Evolutionary conservation across 495 filamentous ascomycete species (phyloP).

Genomic region (Penicillium canariense): DNA sequence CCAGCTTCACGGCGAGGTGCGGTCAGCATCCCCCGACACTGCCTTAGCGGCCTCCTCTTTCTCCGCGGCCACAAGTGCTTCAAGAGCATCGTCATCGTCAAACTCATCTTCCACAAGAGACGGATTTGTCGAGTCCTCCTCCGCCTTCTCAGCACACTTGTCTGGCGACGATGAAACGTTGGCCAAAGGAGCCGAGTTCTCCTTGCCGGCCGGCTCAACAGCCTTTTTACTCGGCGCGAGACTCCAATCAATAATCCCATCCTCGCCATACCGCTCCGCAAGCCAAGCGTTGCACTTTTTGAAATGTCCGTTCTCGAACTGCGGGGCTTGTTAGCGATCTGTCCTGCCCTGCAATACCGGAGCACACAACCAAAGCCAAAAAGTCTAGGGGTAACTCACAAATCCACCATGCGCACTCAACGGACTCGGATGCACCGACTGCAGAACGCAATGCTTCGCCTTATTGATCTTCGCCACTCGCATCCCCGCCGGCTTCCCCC

Average conservation of each 20-base stretch:
- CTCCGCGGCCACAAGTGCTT: constrained; percentile 38
- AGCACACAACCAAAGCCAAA: not conserved
- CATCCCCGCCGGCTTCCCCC: constrained; percentile 79
- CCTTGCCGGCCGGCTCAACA: constrained; percentile 18
- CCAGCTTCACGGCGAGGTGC: too few relatives aligned
- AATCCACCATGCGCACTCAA: constrained; percentile 77
- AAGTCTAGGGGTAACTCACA: constrained; percentile 31
- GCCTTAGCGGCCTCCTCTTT: constrained; percentile 3
- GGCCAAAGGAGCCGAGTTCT: constrained; percentile 13
- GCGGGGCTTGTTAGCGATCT: not conserved
- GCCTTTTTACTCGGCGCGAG: constrained; percentile 45
- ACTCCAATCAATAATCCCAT: constrained; percentile 84
- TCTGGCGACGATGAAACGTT: constrained; percentile 7
- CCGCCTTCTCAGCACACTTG: constrained; percentile 8
- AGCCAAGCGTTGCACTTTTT: constrained; percentile 89
- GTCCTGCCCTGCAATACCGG: not conserved
- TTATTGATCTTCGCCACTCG: constrained; percentile 67
- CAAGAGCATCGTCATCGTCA: constrained; percentile 42
- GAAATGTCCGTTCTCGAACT: constrained; percentile 87
- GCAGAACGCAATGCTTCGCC: constrained; percentile 72
- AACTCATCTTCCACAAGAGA: constrained; percentile 28
- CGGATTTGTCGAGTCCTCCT: not conserved
- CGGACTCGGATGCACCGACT: constrained; percentile 88
- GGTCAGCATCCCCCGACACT: too few relatives aligned
- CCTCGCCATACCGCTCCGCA: constrained; percentile 67